Percentiles rank a stretch among this genome's conserved stretches.
Evolutionary conservation across 352 stramenopile genomes (phyloP).

Genomic region (Blastocystis sp.): DNA sequence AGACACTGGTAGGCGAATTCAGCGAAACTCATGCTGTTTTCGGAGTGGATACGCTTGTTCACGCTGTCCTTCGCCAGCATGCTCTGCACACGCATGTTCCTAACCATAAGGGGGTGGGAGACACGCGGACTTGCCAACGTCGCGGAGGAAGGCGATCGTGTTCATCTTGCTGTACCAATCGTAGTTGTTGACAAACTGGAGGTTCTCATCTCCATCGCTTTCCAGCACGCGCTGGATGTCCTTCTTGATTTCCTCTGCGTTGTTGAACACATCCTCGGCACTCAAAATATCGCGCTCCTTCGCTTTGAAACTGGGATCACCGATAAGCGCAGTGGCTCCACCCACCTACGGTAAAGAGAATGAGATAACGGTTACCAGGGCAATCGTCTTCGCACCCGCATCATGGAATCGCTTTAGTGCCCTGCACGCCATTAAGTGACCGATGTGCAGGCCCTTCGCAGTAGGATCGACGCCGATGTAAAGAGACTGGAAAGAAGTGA

Average conservation of each 20-base stretch:
- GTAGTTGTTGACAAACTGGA: conserved; percentile 95
- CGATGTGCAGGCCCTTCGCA: conserved; percentile 84
- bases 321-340: conserved; percentile 87
- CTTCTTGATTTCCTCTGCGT: conserved; percentile 83
- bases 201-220: conserved; percentile 82
- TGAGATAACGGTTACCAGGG: conserved; percentile 80
- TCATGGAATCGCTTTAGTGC: conserved; percentile 82
- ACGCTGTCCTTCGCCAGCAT: conserved; percentile 97
- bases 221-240: conserved; percentile 89
- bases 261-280: conserved; percentile 85
- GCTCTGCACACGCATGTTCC: conserved; percentile 93
- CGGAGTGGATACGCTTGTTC: conserved; percentile 88
- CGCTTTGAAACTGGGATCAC: conserved; percentile 95
- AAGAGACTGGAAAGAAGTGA: conserved; percentile 12
- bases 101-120: conserved; percentile 55
- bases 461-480: conserved; percentile 84
- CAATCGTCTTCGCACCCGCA: conserved; percentile 84
- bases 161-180: conserved; percentile 91
- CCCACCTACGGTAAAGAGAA: conserved; percentile 69
- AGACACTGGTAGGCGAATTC: conserved; percentile 99
- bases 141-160: conserved; percentile 92
- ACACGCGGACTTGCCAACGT: conserved; percentile 83
- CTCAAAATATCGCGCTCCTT: conserved; percentile 90
- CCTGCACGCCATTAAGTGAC: conserved; percentile 83
- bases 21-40: conserved; percentile 91